Conservation (phyloP, 129 eudicot genomes). For the Pulicaria dysenterica region DNA sequence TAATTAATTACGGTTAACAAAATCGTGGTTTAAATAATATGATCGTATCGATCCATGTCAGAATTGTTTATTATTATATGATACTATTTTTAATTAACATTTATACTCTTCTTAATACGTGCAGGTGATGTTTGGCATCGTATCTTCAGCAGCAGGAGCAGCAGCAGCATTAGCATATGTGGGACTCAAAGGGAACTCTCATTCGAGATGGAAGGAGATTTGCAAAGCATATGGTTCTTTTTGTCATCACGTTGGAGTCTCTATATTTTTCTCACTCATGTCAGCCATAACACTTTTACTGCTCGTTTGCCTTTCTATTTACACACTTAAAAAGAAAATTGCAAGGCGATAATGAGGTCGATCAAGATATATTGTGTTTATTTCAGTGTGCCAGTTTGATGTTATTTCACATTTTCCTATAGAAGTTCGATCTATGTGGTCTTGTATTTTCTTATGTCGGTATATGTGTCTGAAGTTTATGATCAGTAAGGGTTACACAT, state of each 20-base stretch:
- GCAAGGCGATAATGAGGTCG: not conserved
- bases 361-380: not conserved
- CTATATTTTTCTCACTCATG: slow-evolving; percentile 38
- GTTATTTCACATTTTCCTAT: slow-evolving; percentile 8
- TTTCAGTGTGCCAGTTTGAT: slow-evolving; percentile 2
- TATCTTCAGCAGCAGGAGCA: slow-evolving; percentile 75
- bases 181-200: slow-evolving; percentile 71
- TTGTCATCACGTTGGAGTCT: slow-evolving; percentile 56
- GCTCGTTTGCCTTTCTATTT: slow-evolving; percentile 52
- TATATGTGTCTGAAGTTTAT: not conserved
- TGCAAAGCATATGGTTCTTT: slow-evolving; percentile 53
- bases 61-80: too few species aligned
- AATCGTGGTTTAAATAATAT: too few species aligned
- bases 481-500: slow-evolving; percentile 6
- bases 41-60: too few species aligned
- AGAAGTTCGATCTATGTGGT: not conserved
- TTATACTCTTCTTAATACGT: not conserved
- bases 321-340: slow-evolving; percentile 47
- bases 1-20: too few species aligned
- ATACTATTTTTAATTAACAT: too few species aligned
- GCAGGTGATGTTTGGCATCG: slow-evolving; percentile 69
- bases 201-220: slow-evolving; percentile 50
- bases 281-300: slow-evolving; percentile 50
- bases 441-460: not conserved
- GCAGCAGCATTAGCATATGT: slow-evolving; percentile 61